A percentile compares a stretch with the other conserved stretches of the same genome.
These are phyloP conservation scores for Lachnellula arida DNA, from an alignment of 2,329 filamentous ascomycete genomes.

Conservation along the genomic window DNA sequence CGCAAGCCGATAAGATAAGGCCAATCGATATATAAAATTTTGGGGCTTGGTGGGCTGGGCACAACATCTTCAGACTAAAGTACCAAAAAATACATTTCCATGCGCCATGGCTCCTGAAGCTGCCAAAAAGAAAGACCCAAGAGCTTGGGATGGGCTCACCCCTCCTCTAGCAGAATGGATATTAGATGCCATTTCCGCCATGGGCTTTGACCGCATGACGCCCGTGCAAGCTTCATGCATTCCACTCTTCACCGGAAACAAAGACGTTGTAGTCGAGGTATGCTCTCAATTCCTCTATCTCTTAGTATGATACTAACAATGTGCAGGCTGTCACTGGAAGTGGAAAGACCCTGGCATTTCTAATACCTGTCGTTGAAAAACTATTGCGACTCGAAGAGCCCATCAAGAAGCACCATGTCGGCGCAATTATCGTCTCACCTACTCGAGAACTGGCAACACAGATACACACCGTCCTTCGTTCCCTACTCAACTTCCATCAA, in stretches of 20 bases:
- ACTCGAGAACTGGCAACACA: slow-evolving; percentile 90
- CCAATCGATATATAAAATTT: background rate
- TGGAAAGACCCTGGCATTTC: slow-evolving; percentile 82
- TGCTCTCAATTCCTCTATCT: background rate
- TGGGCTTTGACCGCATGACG: slow-evolving; percentile 85
- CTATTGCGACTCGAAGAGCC: slow-evolving; percentile 75
- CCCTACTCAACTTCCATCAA: slow-evolving; percentile 76
- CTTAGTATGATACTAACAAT: slow-evolving; percentile 7
- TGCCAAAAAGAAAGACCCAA: slow-evolving; percentile 40
- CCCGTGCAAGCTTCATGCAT: slow-evolving; percentile 93
- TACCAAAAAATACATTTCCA: background rate
- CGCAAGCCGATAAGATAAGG: background rate
- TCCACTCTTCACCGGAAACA: slow-evolving; percentile 82
- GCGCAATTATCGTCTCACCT: slow-evolving; percentile 86
- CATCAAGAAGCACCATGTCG: slow-evolving; percentile 84
- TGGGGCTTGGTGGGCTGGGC: background rate
- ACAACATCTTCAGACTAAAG: background rate
- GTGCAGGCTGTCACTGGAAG: slow-evolving; percentile 76
- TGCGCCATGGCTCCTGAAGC: slow-evolving; percentile 21
- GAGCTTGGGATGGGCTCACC: slow-evolving; percentile 64
- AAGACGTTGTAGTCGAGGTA: slow-evolving; percentile 86
- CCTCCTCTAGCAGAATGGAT: slow-evolving; percentile 78
- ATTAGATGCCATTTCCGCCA: slow-evolving; percentile 73
- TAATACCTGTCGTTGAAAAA: slow-evolving; percentile 79
- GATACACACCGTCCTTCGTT: slow-evolving; percentile 76